Conservation (phyloP, 2,329 filamentous ascomycete genomes). For the Aspergillus intermedius region DNA sequence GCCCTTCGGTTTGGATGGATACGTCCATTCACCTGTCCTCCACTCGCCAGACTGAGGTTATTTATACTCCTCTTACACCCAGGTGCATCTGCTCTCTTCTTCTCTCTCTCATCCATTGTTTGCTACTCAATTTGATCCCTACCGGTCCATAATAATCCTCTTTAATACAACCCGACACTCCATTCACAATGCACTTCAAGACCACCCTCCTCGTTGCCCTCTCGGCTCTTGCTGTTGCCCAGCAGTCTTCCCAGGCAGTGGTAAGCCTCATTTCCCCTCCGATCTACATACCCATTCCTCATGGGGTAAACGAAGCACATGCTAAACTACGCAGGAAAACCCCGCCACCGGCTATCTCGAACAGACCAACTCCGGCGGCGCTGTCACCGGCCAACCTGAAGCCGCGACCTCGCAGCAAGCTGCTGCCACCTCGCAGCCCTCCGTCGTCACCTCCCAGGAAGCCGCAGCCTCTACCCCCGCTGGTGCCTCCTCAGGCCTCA, state of each 20-base stretch:
- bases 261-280: constrained; percentile 10
- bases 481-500: constrained; percentile 22
- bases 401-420: constrained; percentile 29
- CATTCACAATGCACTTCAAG: background rate
- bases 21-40: background rate
- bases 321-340: constrained; percentile 31
- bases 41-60: background rate
- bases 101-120: constrained; percentile 3
- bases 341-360: constrained; percentile 40
- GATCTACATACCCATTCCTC: background rate
- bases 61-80: background rate
- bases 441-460: constrained; percentile 30
- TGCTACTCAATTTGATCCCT: constrained; percentile 4
- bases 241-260: constrained; percentile 25
- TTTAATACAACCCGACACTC: constrained; percentile 18
- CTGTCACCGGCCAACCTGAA: constrained; percentile 44
- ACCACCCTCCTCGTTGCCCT: constrained; percentile 36
- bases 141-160: constrained; percentile 38
- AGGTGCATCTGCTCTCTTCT: background rate
- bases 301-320: background rate
- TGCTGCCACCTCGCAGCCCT: constrained; percentile 29
- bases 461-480: constrained; percentile 38
- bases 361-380: constrained; percentile 44
- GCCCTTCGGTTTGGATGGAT: background rate
- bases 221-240: constrained; percentile 38